A percentile compares a stretch with the other conserved stretches of the same genome.
phyloP scores from a whole-genome alignment of 1,284 basidiomycete genomes.

The Ustilago crameri region DNA sequence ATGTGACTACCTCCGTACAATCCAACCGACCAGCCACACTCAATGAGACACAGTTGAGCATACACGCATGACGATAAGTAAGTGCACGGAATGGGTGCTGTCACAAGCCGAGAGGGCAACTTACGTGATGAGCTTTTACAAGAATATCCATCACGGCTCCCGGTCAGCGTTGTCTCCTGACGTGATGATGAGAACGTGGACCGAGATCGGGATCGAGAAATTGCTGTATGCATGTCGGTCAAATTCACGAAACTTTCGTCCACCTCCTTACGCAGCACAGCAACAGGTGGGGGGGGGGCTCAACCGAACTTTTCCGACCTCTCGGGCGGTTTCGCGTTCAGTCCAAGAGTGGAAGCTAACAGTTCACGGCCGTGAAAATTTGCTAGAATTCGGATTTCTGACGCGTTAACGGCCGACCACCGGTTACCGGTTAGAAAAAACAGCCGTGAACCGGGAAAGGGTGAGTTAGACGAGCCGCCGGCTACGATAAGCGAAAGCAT shows the following conservation, averaged over 20 bases:
- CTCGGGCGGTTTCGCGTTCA: background rate
- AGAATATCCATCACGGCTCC: no score
- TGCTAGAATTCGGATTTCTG: background rate
- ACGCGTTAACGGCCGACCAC: background rate
- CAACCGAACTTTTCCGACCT: background rate
- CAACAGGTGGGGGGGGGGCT: background rate
- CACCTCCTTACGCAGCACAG: background rate
- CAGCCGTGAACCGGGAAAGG: background rate
- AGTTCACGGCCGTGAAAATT: background rate
- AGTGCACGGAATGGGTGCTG: no score
- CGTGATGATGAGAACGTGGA: background rate
- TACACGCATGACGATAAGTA: no score
- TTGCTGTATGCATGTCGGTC: slow-evolving; percentile 20
- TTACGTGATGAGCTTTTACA: no score
- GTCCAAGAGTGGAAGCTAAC: background rate
- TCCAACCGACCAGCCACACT: no score
- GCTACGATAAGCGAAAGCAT: background rate
- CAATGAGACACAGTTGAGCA: no score
- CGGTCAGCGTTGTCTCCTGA: no score
- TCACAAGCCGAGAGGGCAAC: no score
- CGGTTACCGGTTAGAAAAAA: background rate
- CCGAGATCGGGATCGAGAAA: background rate
- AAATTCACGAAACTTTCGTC: slow-evolving; percentile 9
- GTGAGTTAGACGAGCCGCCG: background rate
- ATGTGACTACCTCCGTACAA: no score